These are phyloP conservation scores for Monilinia aucupariae DNA, from an alignment of 2,329 filamentous ascomycete species.

Conservation along the genomic window DNA sequence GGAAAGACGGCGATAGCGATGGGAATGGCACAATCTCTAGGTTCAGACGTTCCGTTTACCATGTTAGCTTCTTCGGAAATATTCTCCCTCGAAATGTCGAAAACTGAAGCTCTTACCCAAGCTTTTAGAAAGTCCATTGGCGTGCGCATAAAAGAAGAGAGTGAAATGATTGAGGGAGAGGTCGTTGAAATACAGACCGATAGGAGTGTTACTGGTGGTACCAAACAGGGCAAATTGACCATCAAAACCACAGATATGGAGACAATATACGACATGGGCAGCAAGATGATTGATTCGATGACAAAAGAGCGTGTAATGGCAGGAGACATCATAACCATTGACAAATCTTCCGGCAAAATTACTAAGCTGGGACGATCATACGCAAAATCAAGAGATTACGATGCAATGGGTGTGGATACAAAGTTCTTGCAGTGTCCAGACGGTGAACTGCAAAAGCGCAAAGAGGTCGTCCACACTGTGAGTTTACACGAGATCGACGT, in stretches of 20 bases:
- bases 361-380: constrained; percentile 94
- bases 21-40: constrained; percentile 96
- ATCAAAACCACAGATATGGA: constrained; percentile 99
- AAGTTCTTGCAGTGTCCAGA: constrained; percentile 98
- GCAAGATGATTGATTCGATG: constrained; percentile 99
- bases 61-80: constrained; percentile 94
- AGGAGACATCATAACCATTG: constrained; percentile 95
- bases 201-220: constrained; percentile 88
- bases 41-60: constrained; percentile 91
- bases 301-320: constrained; percentile 99
- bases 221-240: constrained; percentile 97
- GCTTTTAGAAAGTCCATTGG: constrained; percentile 99
- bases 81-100: constrained; percentile 98
- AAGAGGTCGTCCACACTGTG: constrained; percentile 95
- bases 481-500: constrained; percentile 98
- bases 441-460: constrained; percentile 93
- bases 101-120: constrained; percentile 95
- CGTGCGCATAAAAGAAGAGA: constrained; percentile 97
- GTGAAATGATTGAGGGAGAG: constrained; percentile 97
- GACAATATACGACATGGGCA: constrained; percentile 98
- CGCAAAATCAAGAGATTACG: constrained; percentile 92
- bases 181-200: constrained; percentile 99
- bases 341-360: constrained; percentile 97
- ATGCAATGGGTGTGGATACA: constrained; percentile 97
- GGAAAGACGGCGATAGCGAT: constrained; percentile 98